These are phyloP conservation scores for Geum urbanum DNA, from an alignment of 306 rosid genomes.

Conservation along the genomic window DNA sequence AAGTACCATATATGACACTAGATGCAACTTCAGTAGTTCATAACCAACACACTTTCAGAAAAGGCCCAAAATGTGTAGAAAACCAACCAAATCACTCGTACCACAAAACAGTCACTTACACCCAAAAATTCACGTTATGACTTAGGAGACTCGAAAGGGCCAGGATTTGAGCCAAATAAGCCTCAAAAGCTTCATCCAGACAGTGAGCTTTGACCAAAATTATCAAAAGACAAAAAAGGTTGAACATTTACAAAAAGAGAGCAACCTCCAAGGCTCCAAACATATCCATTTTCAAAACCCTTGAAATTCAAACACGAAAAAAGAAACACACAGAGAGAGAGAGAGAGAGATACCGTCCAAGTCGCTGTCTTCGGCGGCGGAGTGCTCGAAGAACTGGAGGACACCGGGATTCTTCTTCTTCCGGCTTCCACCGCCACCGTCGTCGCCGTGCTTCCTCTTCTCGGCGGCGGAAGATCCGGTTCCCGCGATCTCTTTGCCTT, in stretches of 20 bases:
- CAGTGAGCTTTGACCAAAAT: not conserved
- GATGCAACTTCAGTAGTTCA: not conserved
- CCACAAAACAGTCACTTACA: not conserved
- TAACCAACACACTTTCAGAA: not conserved
- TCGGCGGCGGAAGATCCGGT: constrained; percentile 22
- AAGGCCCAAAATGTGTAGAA: not conserved
- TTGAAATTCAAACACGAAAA: constrained; percentile 8
- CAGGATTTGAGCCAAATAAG: not conserved
- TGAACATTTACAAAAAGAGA: constrained; percentile 4
- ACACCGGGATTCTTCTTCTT: constrained; percentile 48
- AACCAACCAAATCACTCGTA: not conserved
- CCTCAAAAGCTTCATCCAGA: not conserved
- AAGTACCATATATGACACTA: not conserved
- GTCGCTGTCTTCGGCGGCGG: constrained; percentile 40
- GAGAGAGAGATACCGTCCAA: constrained; percentile 38
- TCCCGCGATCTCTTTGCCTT: constrained; percentile 69
- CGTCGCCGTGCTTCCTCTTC: constrained; percentile 44
- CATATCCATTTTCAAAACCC: constrained; percentile 5
- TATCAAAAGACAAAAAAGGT: not conserved
- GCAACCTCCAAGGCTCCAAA: not conserved
- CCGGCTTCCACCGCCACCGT: constrained; percentile 42
- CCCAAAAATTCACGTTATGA: not conserved
- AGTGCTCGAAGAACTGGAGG: constrained; percentile 70
- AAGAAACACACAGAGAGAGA: not conserved
- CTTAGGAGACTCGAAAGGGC: not conserved